phyloP scores from a whole-genome alignment of 495 filamentous ascomycete genomes.

The Xylaria nigripes region DNA sequence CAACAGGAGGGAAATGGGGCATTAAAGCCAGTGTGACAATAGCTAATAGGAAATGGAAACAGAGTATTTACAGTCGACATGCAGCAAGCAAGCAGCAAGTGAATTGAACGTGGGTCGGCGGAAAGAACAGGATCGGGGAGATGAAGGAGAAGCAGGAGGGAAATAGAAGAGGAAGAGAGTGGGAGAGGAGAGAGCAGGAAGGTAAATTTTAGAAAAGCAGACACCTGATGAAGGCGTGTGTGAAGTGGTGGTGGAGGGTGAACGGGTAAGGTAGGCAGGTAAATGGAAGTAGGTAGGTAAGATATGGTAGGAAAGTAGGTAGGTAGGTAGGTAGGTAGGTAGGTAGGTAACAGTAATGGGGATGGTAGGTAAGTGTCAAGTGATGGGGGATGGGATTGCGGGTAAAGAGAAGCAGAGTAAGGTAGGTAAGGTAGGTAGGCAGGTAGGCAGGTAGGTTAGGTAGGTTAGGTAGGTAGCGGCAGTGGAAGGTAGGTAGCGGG shows the following conservation, averaged over 20 bases:
- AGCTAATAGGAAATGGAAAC: neutral
- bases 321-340: neutral
- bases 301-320: neutral
- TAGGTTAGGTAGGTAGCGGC: slow-evolving; percentile 7
- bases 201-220: neutral
- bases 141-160: slow-evolving; percentile 7
- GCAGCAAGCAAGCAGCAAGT: neutral
- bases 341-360: neutral
- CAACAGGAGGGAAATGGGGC: neutral
- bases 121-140: neutral
- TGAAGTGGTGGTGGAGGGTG: slow-evolving; percentile 2
- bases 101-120: neutral
- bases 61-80: slow-evolving; percentile 10
- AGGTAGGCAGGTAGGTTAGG: slow-evolving; percentile 13
- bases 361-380: neutral
- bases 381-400: slow-evolving; percentile 4
- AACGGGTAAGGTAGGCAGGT: neutral
- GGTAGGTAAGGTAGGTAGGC: slow-evolving; percentile 8
- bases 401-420: neutral
- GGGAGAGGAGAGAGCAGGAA: neutral
- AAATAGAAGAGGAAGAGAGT: neutral
- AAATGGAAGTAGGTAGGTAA: neutral
- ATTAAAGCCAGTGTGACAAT: neutral
- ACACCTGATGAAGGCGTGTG: neutral
- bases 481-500: slow-evolving; percentile 17